Conservation (phyloP, 495 filamentous ascomycete species). For the Aspergillus avenaceus region DNA sequence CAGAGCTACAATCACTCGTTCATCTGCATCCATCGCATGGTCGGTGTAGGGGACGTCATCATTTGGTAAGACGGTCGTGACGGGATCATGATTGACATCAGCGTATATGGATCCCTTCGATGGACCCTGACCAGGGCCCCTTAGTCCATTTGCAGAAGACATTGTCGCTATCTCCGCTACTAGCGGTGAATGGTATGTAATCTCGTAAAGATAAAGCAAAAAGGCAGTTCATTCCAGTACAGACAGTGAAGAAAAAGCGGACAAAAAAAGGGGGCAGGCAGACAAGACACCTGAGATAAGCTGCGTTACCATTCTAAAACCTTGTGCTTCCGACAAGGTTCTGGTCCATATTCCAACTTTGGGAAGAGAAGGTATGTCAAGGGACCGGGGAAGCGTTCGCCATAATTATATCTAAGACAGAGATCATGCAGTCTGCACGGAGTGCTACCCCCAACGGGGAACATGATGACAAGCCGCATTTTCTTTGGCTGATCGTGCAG, state of each 20-base stretch:
- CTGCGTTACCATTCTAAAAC: not conserved
- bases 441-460: not conserved
- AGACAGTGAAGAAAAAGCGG: too few species aligned
- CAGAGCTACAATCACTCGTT: slow-evolving; percentile 63
- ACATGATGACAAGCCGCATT: not conserved
- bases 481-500: not conserved
- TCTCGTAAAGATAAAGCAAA: too few species aligned
- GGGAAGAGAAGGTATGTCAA: too few species aligned
- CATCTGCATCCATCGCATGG: slow-evolving; percentile 54
- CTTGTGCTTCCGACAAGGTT: too few species aligned
- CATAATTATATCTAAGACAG: not conserved
- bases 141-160: slow-evolving; percentile 12
- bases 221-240: too few species aligned
- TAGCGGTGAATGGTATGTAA: not conserved
- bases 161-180: not conserved
- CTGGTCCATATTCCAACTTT: too few species aligned
- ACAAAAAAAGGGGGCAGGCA: too few species aligned
- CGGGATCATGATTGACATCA: slow-evolving; percentile 48
- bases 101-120: slow-evolving; percentile 17
- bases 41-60: slow-evolving; percentile 59
- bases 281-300: too few species aligned
- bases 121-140: slow-evolving; percentile 6
- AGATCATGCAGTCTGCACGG: not conserved
- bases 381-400: too few species aligned
- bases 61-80: slow-evolving; percentile 63